Evolutionary conservation across 768 basidiomycete genomes (phyloP), one percentile per base, ranked within the genome.

Genomic region (Mycena crocata): DNA sequence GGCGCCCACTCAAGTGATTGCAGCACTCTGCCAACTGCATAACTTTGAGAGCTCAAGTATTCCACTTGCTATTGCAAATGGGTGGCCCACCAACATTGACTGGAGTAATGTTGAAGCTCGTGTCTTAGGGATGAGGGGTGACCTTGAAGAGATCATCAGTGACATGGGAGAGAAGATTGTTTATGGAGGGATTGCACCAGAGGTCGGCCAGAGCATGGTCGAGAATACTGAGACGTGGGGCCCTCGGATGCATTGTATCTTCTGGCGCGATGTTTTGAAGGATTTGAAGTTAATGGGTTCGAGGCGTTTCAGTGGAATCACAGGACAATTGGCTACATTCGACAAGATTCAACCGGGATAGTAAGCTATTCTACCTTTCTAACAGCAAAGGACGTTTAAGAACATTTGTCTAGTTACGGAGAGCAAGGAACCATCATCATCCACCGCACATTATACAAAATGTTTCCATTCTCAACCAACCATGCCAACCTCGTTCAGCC

Each of bases 331-430:
- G 71, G 84, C 86, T 17, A 92, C 81, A 68, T 96, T 96, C 71
- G 87, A 93, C 70, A 91, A 89, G 78, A 87, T 88, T 6, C 92
- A 94, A 71, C 93, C 95, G 28, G 95, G 95, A 80, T 96, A 96
- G 95, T 96, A 73, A 80, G 94, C 86, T 10, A 62, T 59, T 21
- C 26, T 63, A 28, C 42, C 51, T 23, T 51, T 15, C 62, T 32
- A 13, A 40, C n/a, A 21, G 32, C 34, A 56, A 44, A n/a, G n/a
- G n/a, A n/a, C n/a, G n/a, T n/a, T 44, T 31, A 19, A 24, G n/a
- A 9, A 15, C 15, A 62, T 66, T 7, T 57, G 24, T 56, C 6
- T 60, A 96, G 95, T 76, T 96, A 96, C 69, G 95, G 95, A 40
- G 93, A 94, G 75, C 84, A 89, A 35, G 95, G 95, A 12, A 92